Evolutionary conservation across 164 flowering plant genomes (phyloP), one percentile per base, ranked within the genome.

Genomic region (Nelumbo lutea): DNA sequence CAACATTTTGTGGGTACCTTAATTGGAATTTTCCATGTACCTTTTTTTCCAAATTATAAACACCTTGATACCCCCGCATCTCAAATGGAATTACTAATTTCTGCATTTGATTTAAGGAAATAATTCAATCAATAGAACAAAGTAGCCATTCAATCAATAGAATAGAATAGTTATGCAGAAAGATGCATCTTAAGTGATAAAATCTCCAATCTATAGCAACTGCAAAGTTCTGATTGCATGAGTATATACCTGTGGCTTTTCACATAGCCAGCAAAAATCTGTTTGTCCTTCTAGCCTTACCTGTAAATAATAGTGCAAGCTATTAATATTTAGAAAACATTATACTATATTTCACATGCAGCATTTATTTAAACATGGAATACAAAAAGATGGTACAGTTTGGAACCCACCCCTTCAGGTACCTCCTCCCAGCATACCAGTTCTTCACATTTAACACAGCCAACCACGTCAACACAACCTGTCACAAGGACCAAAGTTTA

Each of bases 201-300:
- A 46, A 58, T 14, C 50, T 40, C 9, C 4, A 39, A 42, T 8
- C 10, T 9, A 44, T 59, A 53, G 7, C 15, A 61, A 52, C 43
- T 39, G 13, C 40, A 8, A n/a, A 70, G 38, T 57, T 73, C 42
- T 8, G 59, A 6, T n/a, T 57, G 46, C 40, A 53, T 46, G 59
- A 65, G n/a, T 15, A 46, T 48, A 59, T 66, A 93, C 97, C 95
- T 91, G 86, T 43, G 98, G 97, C 61, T 82, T 70, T 68, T 90
- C 97, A 76, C 97, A 94, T 4, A 91, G 90, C 96, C 98, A 94
- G 75, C 96, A 90, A 74, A 80, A 88, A 58, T 88, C 84, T 51
- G 96, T 90, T 78, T 79, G 88, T 5, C 84, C 98, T 82, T 94
- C 97, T 61, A 90, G 71, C 77, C 98, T 86, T 69, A 86, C 96